phyloP scores from a whole-genome alignment of 768 basidiomycete genomes.

The Leccinum aurantiacum region DNA sequence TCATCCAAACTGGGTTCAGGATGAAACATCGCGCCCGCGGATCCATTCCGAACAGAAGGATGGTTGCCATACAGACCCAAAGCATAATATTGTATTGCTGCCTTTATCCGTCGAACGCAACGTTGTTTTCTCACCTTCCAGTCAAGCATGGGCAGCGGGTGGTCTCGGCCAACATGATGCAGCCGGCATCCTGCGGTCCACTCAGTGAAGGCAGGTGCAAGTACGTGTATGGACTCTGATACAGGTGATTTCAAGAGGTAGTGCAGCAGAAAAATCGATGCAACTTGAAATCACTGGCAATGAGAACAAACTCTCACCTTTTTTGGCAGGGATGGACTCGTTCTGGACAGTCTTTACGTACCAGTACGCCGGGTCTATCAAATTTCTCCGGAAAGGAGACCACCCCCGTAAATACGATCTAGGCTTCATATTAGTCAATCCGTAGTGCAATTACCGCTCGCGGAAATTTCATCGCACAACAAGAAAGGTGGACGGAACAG shows the following conservation, averaged over 20 bases:
- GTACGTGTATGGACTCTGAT: constrained; percentile 1
- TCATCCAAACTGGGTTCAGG: constrained; percentile 11
- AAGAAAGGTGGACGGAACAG: constrained; percentile 24
- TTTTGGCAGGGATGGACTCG: constrained; percentile 20
- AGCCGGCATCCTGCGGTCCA: constrained; percentile 5
- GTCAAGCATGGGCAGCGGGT: constrained; percentile 12
- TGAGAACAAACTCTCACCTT: constrained; percentile 23
- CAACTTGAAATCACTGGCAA: constrained; percentile 1
- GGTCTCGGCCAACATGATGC: constrained; percentile 8
- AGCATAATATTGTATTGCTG: constrained; percentile 1
- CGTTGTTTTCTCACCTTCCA: constrained; percentile 18
- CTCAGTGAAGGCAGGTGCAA: not conserved
- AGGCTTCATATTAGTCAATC: constrained; percentile 27
- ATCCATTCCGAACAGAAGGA: constrained; percentile 19
- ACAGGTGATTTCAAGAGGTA: not conserved
- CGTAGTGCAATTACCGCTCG: constrained; percentile 29
- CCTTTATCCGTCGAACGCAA: constrained; percentile 10
- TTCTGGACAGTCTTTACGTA: constrained; percentile 28
- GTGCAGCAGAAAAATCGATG: constrained; percentile 22
- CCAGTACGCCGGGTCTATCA: constrained; percentile 16
- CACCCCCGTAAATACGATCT: constrained; percentile 25
- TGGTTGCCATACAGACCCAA: constrained; percentile 20
- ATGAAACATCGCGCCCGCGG: constrained; percentile 29
- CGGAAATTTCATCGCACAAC: constrained; percentile 31
- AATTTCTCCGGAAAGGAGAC: constrained; percentile 20